phyloP scores from a whole-genome alignment of 768 basidiomycete genomes.

The Mrakia blollopis region DNA sequence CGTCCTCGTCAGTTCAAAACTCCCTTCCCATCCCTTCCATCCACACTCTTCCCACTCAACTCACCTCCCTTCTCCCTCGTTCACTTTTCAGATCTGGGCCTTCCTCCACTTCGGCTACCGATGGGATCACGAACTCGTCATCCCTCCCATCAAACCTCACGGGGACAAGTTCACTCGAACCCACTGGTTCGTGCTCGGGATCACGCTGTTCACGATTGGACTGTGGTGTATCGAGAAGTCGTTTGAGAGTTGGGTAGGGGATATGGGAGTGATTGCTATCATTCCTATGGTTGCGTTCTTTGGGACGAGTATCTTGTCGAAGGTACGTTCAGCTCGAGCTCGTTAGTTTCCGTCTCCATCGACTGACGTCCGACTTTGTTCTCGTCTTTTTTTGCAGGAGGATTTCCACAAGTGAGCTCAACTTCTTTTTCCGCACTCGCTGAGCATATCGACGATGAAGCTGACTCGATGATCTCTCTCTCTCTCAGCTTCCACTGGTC shows the following conservation, averaged over 20 bases:
- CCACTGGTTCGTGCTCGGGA: slow-evolving; percentile 83
- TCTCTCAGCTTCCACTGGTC: slow-evolving; percentile 32
- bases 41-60: not conserved
- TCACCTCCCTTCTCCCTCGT: not conserved
- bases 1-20: slow-evolving; percentile 50
- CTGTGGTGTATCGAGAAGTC: slow-evolving; percentile 84
- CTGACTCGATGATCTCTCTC: not conserved
- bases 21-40: too few relatives aligned
- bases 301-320: slow-evolving; percentile 84
- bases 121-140: slow-evolving; percentile 61
- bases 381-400: slow-evolving; percentile 52
- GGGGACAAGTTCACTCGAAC: slow-evolving; percentile 73
- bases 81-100: slow-evolving; percentile 63
- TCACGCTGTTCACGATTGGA: slow-evolving; percentile 76
- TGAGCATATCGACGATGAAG: not conserved
- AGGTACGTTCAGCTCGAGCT: slow-evolving; percentile 53
- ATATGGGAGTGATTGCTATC: slow-evolving; percentile 96
- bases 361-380: not conserved
- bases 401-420: slow-evolving; percentile 77
- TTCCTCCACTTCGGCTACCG: slow-evolving; percentile 77
- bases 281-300: slow-evolving; percentile 91
- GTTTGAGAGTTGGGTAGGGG: slow-evolving; percentile 72
- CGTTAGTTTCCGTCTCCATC: not conserved
- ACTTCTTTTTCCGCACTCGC: not conserved
- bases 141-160: slow-evolving; percentile 76